Evolutionary conservation across 441 rosid genomes (phyloP).

Genomic region (Populus hybrid): DNA sequence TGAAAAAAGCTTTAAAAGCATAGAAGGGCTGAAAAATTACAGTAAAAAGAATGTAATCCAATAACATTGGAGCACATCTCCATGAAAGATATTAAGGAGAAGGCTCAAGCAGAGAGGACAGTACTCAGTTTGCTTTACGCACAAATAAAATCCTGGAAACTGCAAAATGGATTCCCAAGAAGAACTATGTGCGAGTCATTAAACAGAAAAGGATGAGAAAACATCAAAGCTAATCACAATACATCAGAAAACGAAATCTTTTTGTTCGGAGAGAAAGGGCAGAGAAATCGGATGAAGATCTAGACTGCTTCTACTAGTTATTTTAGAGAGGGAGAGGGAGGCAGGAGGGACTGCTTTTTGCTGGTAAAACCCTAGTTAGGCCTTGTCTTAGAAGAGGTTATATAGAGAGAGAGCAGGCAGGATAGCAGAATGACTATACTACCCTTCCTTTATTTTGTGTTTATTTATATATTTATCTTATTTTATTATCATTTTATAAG

Average conservation of each 20-base stretch:
- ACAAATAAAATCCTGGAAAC: slow-evolving; percentile 80
- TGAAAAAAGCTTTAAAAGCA: not conserved
- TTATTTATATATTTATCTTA: no score
- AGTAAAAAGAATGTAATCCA: slow-evolving; percentile 31
- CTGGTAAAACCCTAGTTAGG: not conserved
- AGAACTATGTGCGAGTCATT: slow-evolving; percentile 48
- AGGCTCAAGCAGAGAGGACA: slow-evolving; percentile 50
- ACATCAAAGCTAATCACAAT: not conserved
- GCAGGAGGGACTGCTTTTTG: not conserved
- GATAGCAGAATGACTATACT: not conserved
- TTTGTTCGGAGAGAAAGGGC: not conserved
- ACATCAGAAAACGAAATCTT: not conserved
- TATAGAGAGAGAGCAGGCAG: not conserved
- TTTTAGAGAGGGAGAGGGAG: not conserved
- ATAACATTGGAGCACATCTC: slow-evolving; percentile 51
- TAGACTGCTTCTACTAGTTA: no score
- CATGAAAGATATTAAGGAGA: slow-evolving; percentile 22
- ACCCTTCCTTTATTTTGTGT: not conserved
- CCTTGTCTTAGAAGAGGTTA: not conserved
- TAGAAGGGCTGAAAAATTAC: not conserved
- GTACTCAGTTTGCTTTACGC: slow-evolving; percentile 33
- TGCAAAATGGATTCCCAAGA: slow-evolving; percentile 44
- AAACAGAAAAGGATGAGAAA: not conserved
- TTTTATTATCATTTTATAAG: no score
- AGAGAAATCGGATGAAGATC: not conserved